Conservation (phyloP, 352 stramenopile genomes). For the Elongisporangium prolatum region DNA sequence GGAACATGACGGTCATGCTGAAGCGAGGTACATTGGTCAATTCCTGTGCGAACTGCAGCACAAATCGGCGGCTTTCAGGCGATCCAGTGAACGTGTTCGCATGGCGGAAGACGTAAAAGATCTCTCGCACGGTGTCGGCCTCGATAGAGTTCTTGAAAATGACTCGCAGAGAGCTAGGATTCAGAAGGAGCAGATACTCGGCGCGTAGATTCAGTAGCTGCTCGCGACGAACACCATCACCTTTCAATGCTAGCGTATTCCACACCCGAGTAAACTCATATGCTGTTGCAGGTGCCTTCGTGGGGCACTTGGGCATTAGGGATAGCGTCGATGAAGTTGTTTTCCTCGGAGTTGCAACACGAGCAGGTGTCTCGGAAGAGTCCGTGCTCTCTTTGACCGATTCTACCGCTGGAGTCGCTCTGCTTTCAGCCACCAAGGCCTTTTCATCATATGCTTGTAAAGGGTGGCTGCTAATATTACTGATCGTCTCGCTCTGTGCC, state of each 20-base stretch:
- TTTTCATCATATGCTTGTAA: too few species aligned
- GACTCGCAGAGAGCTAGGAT: constrained; percentile 20
- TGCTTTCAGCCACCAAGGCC: too few species aligned
- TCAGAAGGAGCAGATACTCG: constrained; percentile 45
- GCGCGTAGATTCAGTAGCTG: constrained; percentile 35
- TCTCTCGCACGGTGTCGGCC: constrained; percentile 66
- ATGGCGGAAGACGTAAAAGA: constrained; percentile 42
- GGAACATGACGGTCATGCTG: constrained; percentile 75
- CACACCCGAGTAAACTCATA: constrained; percentile 82
- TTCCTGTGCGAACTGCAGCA: constrained; percentile 27
- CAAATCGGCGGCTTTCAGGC: constrained; percentile 16
- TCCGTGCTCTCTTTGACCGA: too few species aligned
- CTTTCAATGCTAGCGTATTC: constrained; percentile 55
- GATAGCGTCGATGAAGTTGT: neutral
- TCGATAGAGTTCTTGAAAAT: constrained; percentile 80
- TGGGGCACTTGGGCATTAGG: constrained; percentile 49
- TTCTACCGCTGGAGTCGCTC: too few species aligned
- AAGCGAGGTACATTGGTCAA: constrained; percentile 62
- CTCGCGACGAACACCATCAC: constrained; percentile 18
- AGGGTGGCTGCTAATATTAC: too few species aligned
- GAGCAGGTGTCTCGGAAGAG: too few species aligned
- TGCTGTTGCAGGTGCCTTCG: constrained; percentile 56
- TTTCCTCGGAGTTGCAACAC: too few species aligned
- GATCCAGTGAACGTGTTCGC: neutral
- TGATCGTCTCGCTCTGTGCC: too few species aligned